phyloP scores from a whole-genome alignment of 176 grass and related monocot species.

The Carex pumila region DNA sequence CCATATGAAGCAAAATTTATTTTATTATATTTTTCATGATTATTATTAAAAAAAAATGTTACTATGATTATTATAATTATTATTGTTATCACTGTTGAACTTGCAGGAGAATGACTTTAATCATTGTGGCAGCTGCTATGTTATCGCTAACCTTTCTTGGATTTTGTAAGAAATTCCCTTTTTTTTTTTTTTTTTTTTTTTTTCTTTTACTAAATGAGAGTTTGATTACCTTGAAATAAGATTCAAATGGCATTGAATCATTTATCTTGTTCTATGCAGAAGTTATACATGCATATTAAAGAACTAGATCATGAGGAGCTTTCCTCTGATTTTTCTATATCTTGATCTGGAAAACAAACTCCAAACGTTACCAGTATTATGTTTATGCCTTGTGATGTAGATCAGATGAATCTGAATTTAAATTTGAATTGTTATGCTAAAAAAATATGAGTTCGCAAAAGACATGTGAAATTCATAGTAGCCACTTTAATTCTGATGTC shows the following conservation, averaged over 20 bases:
- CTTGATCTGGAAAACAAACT: neutral
- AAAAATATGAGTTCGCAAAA: neutral
- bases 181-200: neutral
- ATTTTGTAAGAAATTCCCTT: conserved; percentile 41
- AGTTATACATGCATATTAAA: neutral
- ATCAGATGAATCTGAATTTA: neutral
- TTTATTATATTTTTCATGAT: neutral
- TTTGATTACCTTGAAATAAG: neutral
- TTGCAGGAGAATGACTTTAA: conserved; percentile 53
- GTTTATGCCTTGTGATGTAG: neutral
- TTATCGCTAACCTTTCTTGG: conserved; percentile 48
- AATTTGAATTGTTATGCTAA: neutral
- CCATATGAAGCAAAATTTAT: neutral
- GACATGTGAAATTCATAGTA: neutral
- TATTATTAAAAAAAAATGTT: neutral
- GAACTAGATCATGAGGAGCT: no score
- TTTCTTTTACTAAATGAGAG: neutral
- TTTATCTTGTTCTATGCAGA: neutral
- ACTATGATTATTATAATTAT: neutral
- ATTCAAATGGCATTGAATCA: neutral
- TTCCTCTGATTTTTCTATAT: neutral
- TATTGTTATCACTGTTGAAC: neutral
- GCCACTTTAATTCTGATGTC: no score
- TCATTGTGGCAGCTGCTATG: conserved; percentile 45
- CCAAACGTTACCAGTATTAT: neutral